Base-by-base conservation (phyloP, 2,329 filamentous ascomycete species). In the Fusarium transvaalense region DNA sequence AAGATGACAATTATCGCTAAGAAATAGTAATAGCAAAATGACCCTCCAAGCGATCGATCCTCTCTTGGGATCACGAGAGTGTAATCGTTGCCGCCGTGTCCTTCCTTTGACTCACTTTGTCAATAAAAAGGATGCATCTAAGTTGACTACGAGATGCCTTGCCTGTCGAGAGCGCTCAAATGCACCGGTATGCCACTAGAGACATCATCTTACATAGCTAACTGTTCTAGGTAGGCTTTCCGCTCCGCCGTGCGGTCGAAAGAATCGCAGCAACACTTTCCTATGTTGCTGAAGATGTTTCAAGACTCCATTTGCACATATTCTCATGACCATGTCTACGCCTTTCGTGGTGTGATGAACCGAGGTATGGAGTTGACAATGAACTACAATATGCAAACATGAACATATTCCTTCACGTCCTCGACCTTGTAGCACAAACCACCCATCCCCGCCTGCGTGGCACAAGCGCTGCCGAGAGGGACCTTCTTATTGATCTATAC, bases 341-440 rank as follows among this genome's bases (percentile, higher is more conserved):
- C 51, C 2, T 54, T 45, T n/a, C 51, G 51, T 7, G 51, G 51
- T 23, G 13, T 54, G 7, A 45, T 54, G 29, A 17, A 54, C 4
- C 17, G 10, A 35, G 51, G 51, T 6, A 10, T 19, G 12, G 14
- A 6, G 19, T 15, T 54, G 2, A 2, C 9, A 1, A 38, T 54
- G 6, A 5, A 45, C 38, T 54, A 54, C 17, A 10, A 21, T 0
- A 32, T 6, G 3, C 6, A 14, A 54, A 8, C 0, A 10, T 4
- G 6, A 10, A 9, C 3, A 35, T 54, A 5, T 35, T 54, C 5
- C 15, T 54, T 3, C 6, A 27, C 13, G 35, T 38, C 1, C 51
- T 54, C 4, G 51, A 54, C 13, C 45, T 54, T 25, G 4, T 45
- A 2, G 38, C 38, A 1, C n/a, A 8, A 6, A 45, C 38, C 6